These are phyloP conservation scores for Colletotrichum nymphaeae DNA, from an alignment of 2,329 filamentous ascomycete genomes.

Conservation along the genomic window DNA sequence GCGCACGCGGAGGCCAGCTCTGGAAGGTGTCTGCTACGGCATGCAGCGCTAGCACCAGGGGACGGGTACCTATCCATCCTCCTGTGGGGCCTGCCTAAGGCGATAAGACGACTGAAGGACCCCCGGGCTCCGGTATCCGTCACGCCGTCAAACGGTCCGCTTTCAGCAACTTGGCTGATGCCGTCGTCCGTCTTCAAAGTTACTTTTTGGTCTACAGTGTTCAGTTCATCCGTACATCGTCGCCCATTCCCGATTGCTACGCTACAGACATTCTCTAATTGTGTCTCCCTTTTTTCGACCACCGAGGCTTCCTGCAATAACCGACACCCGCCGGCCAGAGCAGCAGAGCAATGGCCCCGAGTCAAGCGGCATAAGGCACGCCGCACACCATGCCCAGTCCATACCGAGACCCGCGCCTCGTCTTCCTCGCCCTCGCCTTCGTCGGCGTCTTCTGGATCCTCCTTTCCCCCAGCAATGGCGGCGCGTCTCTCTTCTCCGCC, in stretches of 20 bases:
- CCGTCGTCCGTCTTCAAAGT: slow-evolving; percentile 14
- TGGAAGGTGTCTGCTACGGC: background rate
- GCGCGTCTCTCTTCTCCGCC: slow-evolving; percentile 51
- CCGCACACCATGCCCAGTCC: slow-evolving; percentile 55
- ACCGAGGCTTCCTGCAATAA: background rate
- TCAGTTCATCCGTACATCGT: background rate
- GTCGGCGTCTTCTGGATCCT: slow-evolving; percentile 58
- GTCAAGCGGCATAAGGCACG: slow-evolving; percentile 29
- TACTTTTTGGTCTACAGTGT: background rate
- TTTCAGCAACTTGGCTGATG: slow-evolving; percentile 16
- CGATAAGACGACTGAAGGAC: background rate
- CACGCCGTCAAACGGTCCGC: slow-evolving; percentile 5
- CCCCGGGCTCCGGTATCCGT: slow-evolving; percentile 5
- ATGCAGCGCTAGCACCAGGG: background rate
- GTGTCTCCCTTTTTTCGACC: background rate
- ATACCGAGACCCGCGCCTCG: slow-evolving; percentile 43
- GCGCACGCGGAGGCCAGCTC: background rate
- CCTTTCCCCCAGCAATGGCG: slow-evolving; percentile 41
- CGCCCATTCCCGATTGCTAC: background rate
- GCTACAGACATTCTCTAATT: background rate
- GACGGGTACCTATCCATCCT: background rate
- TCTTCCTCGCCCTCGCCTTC: slow-evolving; percentile 53
- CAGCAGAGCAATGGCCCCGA: slow-evolving; percentile 23
- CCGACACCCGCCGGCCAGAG: slow-evolving; percentile 3
- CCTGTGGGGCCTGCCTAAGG: background rate